A percentile compares a stretch with the other conserved stretches of the same genome.
phyloP scores from a whole-genome alignment of 2,329 filamentous ascomycete species.

The Cryphonectria japonica region DNA sequence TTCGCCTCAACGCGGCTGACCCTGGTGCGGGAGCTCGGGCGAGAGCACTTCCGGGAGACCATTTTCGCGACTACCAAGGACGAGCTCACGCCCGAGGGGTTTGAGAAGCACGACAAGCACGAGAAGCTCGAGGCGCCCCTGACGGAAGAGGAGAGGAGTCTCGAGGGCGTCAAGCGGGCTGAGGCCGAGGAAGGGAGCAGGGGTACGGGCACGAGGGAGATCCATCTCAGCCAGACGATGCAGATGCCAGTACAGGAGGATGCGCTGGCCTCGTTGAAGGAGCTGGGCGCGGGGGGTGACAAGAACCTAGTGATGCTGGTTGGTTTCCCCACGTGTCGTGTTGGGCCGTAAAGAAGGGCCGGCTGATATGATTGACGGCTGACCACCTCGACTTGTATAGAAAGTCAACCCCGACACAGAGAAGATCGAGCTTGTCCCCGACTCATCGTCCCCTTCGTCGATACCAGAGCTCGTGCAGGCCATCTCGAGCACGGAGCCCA shows the following conservation, averaged over 20 bases:
- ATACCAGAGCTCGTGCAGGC: conserved; percentile 60
- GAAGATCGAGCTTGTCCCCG: conserved; percentile 66
- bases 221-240: conserved; percentile 61
- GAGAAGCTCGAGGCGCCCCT: conserved; percentile 67
- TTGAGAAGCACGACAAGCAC: conserved; percentile 74
- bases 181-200: conserved; percentile 75
- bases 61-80: conserved; percentile 72
- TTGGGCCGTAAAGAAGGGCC: not conserved
- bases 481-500: conserved; percentile 71
- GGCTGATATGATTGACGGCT: not conserved
- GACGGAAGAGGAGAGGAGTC: conserved; percentile 90
- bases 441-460: conserved; percentile 54
- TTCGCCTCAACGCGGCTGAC: conserved; percentile 79
- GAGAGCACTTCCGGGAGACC: conserved; percentile 77
- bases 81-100: conserved; percentile 72
- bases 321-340: conserved; percentile 35
- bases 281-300: conserved; percentile 55
- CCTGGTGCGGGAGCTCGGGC: conserved; percentile 74
- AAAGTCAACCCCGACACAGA: conserved; percentile 75
- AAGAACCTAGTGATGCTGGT: conserved; percentile 68
- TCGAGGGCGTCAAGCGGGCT: conserved; percentile 95
- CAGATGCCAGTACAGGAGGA: conserved; percentile 64
- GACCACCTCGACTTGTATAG: conserved; percentile 44
- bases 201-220: conserved; percentile 65
- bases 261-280: conserved; percentile 66